Conservation (phyloP, 2,329 filamentous ascomycete species). For the Colletotrichum scovillei region DNA sequence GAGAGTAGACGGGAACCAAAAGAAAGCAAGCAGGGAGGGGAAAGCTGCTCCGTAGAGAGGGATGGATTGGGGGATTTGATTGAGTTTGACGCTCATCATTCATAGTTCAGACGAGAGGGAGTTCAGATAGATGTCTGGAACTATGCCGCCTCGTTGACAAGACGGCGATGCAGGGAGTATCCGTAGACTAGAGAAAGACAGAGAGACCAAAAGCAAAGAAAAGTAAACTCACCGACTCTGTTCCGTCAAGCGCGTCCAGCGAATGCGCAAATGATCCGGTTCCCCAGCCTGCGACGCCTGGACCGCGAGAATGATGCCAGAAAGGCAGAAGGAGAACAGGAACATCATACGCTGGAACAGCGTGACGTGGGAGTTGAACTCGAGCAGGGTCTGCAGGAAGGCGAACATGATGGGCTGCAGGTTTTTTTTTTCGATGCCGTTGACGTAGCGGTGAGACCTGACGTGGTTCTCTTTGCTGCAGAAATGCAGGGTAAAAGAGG, state of each 20-base stretch:
- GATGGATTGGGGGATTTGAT: neutral
- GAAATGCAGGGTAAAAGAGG: neutral
- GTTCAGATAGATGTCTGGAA: slow-evolving; percentile 14
- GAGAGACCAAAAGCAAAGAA: neutral
- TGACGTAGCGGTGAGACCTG: slow-evolving; percentile 8
- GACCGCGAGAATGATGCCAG: slow-evolving; percentile 38
- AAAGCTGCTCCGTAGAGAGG: neutral
- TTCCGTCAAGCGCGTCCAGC: slow-evolving; percentile 37
- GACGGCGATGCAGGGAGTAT: neutral
- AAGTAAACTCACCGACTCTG: slow-evolving; percentile 31
- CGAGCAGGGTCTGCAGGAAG: slow-evolving; percentile 25
- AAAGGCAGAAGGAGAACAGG: slow-evolving; percentile 36
- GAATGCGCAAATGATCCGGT: slow-evolving; percentile 25
- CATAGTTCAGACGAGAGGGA: slow-evolving; percentile 15
- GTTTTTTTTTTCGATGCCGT: neutral
- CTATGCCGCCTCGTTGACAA: neutral
- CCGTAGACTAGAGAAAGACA: neutral
- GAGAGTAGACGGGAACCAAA: slow-evolving; percentile 4
- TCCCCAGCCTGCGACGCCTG: slow-evolving; percentile 38
- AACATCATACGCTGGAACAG: slow-evolving; percentile 38
- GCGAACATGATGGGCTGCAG: slow-evolving; percentile 10
- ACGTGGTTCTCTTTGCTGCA: neutral
- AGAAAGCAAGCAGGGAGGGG: neutral
- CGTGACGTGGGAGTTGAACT: slow-evolving; percentile 32
- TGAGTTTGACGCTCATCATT: neutral